These are phyloP conservation scores for Chrysanthemum lavandulifolium DNA, from an alignment of 129 eudicot species.

Conservation along the genomic window DNA sequence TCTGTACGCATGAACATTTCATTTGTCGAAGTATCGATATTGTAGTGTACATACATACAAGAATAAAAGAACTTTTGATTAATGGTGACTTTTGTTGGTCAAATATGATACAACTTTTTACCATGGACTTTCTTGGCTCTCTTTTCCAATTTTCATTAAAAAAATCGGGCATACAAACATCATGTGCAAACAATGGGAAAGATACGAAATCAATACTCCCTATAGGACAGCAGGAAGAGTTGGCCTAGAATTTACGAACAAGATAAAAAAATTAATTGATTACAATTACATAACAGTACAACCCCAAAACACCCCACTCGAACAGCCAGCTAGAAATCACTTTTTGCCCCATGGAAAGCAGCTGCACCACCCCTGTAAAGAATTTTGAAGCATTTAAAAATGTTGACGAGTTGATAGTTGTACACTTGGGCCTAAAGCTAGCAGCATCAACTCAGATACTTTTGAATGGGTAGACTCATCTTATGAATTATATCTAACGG, in stretches of 20 bases:
- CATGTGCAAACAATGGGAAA: conserved; percentile 28
- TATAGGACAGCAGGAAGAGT: conserved; percentile 7
- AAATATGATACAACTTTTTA: background rate
- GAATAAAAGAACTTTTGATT: background rate
- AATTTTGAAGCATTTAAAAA: background rate
- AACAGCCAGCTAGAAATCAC: conserved; percentile 23
- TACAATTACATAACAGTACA: conserved; percentile 24
- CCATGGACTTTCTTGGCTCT: background rate
- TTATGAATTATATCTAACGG: background rate
- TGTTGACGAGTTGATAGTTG: background rate
- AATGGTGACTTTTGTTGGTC: background rate
- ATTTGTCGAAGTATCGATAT: conserved; percentile 3
- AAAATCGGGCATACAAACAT: conserved; percentile 21
- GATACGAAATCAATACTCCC: conserved; percentile 12
- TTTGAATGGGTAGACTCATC: background rate
- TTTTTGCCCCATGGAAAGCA: conserved; percentile 80
- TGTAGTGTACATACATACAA: conserved; percentile 24
- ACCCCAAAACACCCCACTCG: conserved; percentile 4
- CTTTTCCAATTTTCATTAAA: conserved; percentile 7
- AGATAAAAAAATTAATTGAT: conserved; percentile 15
- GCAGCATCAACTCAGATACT: background rate
- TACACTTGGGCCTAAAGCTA: background rate
- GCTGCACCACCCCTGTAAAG: conserved; percentile 60
- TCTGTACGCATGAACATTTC: conserved; percentile 12
- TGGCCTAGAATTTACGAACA: conserved; percentile 19